phyloP scores from a whole-genome alignment of 1,284 basidiomycete species.

The Violaceomyces palustris region DNA sequence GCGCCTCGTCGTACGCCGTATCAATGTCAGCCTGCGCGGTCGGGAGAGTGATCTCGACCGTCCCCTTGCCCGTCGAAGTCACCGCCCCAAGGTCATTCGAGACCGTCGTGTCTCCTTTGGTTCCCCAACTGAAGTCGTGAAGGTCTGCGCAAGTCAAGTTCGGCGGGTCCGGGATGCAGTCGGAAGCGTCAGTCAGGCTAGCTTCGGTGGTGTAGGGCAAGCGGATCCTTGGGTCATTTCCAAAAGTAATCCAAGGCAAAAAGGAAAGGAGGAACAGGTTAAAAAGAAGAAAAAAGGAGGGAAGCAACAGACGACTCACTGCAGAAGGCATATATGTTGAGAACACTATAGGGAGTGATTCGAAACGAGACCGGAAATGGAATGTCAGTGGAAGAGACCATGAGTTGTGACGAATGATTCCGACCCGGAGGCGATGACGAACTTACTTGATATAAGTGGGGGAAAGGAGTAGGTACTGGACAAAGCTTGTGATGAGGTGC shows the following conservation, averaged over 20 bases:
- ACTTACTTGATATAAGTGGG: constrained; percentile 88
- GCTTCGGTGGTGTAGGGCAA: no score
- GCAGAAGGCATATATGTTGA: constrained; percentile 10
- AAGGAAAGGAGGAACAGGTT: no score
- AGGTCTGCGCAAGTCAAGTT: no score
- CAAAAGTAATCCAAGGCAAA: no score
- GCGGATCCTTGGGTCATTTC: no score
- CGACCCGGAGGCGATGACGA: no score
- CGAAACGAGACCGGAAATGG: no score
- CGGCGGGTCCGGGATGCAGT: no score
- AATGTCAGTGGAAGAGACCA: no score
- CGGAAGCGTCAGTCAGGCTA: no score
- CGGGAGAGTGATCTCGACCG: constrained; percentile 79
- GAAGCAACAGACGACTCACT: no score
- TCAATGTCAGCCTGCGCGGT: constrained; percentile 82
- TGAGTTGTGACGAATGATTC: constrained; percentile 44
- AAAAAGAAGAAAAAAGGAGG: no score
- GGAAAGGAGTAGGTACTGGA: constrained; percentile 85
- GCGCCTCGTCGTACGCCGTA: constrained; percentile 79
- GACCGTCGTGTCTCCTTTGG: constrained; percentile 52
- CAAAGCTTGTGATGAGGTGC: constrained; percentile 86
- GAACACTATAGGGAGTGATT: constrained; percentile 1
- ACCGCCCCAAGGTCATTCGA: constrained; percentile 48
- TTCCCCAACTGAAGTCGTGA: constrained; percentile 54
- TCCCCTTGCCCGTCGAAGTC: constrained; percentile 50